Evolutionary conservation across 2,329 filamentous ascomycete species (phyloP).

Genomic region (Pyrenophora teres): DNA sequence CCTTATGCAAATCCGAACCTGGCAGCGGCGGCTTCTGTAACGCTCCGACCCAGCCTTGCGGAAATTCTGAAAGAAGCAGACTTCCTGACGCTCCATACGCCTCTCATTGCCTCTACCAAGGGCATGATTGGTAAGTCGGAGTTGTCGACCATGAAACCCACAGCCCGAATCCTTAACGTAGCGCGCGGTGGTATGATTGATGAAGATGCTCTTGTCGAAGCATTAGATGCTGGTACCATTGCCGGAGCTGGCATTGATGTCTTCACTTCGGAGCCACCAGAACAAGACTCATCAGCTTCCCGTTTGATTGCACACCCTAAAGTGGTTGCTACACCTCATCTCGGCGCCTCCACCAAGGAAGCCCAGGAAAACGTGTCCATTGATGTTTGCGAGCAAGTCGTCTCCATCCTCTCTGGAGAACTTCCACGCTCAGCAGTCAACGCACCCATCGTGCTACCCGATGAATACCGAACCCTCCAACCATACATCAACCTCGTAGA

Average conservation of each 20-base stretch:
- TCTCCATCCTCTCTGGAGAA: slow-evolving; percentile 72
- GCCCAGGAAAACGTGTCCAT: slow-evolving; percentile 84
- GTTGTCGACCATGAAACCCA: slow-evolving; percentile 71
- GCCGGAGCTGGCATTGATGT: slow-evolving; percentile 80
- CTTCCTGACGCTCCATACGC: slow-evolving; percentile 82
- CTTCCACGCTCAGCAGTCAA: slow-evolving; percentile 79
- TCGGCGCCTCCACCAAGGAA: slow-evolving; percentile 79
- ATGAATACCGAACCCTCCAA: slow-evolving; percentile 77
- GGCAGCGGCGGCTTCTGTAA: slow-evolving; percentile 69
- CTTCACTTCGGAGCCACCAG: slow-evolving; percentile 74
- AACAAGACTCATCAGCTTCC: slow-evolving; percentile 62
- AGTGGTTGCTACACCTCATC: slow-evolving; percentile 77
- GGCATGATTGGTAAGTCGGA: slow-evolving; percentile 73
- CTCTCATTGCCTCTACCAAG: slow-evolving; percentile 75
- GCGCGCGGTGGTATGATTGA: slow-evolving; percentile 81
- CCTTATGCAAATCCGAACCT: slow-evolving; percentile 78
- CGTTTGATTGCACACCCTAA: slow-evolving; percentile 70
- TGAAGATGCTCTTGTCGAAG: slow-evolving; percentile 71
- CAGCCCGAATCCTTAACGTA: slow-evolving; percentile 76
- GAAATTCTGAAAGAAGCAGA: slow-evolving; percentile 70
- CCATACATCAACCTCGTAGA: slow-evolving; percentile 78
- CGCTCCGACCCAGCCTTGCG: slow-evolving; percentile 61
- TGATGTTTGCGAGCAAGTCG: slow-evolving; percentile 80
- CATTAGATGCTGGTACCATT: slow-evolving; percentile 71
- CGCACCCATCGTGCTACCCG: slow-evolving; percentile 77